Percentiles rank a stretch among this genome's conserved stretches.
These are phyloP conservation scores for Penicillium herquei DNA, from an alignment of 495 filamentous ascomycete species.

Conservation along the genomic window DNA sequence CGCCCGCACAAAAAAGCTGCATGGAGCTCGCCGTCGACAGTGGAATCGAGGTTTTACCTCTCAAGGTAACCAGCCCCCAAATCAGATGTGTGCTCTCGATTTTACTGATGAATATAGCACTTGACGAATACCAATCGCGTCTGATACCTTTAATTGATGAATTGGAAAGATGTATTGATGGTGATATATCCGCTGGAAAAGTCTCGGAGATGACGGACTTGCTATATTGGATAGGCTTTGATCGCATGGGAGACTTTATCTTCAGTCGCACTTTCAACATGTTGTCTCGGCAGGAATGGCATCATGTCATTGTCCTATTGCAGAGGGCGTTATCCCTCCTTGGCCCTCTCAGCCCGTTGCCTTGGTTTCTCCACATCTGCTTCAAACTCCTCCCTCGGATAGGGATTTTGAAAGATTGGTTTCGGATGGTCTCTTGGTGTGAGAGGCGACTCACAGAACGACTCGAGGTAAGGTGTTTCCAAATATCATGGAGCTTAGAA, in stretches of 20 bases:
- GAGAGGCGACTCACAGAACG: neutral
- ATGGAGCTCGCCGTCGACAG: conserved; percentile 29
- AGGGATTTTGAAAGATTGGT: conserved; percentile 15
- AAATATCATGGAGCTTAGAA: too few relatives aligned
- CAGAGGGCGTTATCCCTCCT: conserved; percentile 17
- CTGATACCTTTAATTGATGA: conserved; percentile 25
- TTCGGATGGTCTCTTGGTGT: conserved; percentile 17
- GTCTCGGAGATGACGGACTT: conserved; percentile 7
- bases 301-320: conserved; percentile 13
- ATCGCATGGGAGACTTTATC: conserved; percentile 33
- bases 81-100: neutral
- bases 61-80: conserved; percentile 15
- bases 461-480: too few relatives aligned
- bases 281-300: conserved; percentile 26
- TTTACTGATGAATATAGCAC: conserved; percentile 9
- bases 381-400: conserved; percentile 18
- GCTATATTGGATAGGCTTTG: conserved; percentile 20
- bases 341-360: conserved; percentile 27
- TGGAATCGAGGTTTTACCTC: conserved; percentile 38
- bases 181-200: neutral
- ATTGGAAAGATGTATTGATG: conserved; percentile 11
- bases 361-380: conserved; percentile 35
- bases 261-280: conserved; percentile 41
- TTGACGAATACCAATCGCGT: conserved; percentile 25
- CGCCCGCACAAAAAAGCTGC: conserved; percentile 26